Evolutionary conservation across 495 filamentous ascomycete genomes (phyloP).

Genomic region (Sabuloglossum arenarium): DNA sequence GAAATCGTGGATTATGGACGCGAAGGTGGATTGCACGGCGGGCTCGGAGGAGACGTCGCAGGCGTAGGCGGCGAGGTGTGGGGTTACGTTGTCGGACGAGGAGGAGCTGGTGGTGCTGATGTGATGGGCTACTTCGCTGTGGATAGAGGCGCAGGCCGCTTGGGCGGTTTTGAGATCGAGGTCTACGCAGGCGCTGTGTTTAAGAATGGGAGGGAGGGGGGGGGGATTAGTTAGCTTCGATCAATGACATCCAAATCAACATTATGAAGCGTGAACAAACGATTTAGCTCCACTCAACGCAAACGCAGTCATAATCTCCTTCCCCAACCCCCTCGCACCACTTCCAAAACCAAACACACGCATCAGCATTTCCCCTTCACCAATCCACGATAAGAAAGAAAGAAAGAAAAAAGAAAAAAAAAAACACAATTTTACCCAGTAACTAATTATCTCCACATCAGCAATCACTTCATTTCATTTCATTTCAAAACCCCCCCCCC

Average conservation of each 20-base stretch:
- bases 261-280: too few relatives aligned
- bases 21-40: neutral
- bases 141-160: neutral
- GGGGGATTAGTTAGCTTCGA: too few relatives aligned
- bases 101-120: neutral
- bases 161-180: neutral
- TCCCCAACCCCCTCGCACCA: constrained; percentile 13
- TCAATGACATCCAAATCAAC: too few relatives aligned
- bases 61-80: neutral
- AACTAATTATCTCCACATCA: neutral
- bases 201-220: too few relatives aligned
- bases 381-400: neutral
- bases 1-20: constrained; percentile 37
- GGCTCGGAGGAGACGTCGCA: neutral
- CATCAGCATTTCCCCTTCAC: neutral
- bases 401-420: too few relatives aligned
- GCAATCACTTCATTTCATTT: too few relatives aligned
- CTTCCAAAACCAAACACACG: constrained; percentile 1
- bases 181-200: neutral
- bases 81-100: neutral
- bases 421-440: constrained; percentile 6
- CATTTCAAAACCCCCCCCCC: too few relatives aligned
- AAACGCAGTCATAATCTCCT: constrained; percentile 15
- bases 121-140: neutral
- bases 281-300: constrained; percentile 12